Base-by-base conservation (phyloP, 2,329 filamentous ascomycete genomes). In the Delphinella strobiligena region DNA sequence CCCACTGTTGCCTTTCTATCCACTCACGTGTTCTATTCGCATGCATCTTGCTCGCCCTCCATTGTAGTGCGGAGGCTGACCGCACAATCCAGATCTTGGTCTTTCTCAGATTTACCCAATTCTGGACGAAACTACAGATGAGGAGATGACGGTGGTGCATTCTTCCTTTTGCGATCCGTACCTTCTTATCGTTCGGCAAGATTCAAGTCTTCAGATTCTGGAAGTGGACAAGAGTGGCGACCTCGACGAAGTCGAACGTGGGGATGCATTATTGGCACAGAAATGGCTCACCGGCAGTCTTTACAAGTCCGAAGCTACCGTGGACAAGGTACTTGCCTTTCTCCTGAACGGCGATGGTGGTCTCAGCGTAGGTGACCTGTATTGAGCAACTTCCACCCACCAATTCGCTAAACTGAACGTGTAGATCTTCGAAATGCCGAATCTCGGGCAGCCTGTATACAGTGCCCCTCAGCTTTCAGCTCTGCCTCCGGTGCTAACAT, bases 41-140 rank as follows among this genome's bases (percentile, higher is more conserved):
- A 27, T 27, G 7, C 12, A 27, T 27, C 12, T 27, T 27, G 22
- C 12, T 7, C 12, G 7, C 7, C 7, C 22, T 27, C 22, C 7
- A 7, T 12, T 27, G 7, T 7, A 27, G 7, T 7, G 22, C 22
- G 12, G 12, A 27, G 24, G 31, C 39, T 41, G 32, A 41, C 22
- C 29, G 3, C 11, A 18, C 18, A 27, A 22, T 22, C 36, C 52
- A 86, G 85, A 93, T 58, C 74, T 98, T 43, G 84, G 82, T 9
- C 71, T 98, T 38, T 80, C 80, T 34, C 89, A 96, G 54, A 96
- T 98, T 40, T 72, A 95, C 36, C 86, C 88, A 1, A 86, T 96
- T 73, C 75, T 85, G 45, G 91, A 96, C 51, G 91, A 94, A 51
- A 84, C 91, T 47, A 88, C 80, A 0, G 87, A 82, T 10, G 79